Percentiles rank a stretch among this genome's conserved stretches.
Conservation (phyloP, 805 yeast genomes). For the Wickerhamomyces bisporus region DNA sequence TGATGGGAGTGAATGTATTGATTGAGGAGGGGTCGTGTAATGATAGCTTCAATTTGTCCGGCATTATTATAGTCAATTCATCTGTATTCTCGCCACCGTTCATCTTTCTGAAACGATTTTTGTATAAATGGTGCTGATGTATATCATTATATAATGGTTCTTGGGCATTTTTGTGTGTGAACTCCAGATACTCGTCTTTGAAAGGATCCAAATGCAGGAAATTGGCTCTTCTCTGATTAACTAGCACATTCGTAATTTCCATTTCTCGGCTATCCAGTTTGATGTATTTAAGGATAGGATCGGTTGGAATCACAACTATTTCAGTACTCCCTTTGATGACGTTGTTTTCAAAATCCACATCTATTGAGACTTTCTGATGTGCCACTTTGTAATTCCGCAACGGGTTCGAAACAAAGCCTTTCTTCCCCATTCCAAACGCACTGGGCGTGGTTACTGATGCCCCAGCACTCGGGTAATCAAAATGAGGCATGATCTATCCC, state of each 20-base stretch:
- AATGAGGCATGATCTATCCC: background rate
- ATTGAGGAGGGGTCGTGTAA: conserved; percentile 45
- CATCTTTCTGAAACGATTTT: conserved; percentile 47
- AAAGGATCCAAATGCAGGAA: conserved; percentile 54
- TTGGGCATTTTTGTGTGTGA: conserved; percentile 19
- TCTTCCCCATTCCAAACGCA: background rate
- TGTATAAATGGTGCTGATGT: conserved; percentile 55
- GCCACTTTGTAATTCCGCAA: conserved; percentile 55
- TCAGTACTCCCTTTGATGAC: conserved; percentile 72
- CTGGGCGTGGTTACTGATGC: background rate
- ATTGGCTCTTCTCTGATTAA: conserved; percentile 56
- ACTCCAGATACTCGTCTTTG: conserved; percentile 32
- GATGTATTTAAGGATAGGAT: conserved; percentile 49
- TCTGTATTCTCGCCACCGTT: conserved; percentile 54
- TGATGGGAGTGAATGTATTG: conserved; percentile 31
- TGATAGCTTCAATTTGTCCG: conserved; percentile 58
- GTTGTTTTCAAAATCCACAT: conserved; percentile 66
- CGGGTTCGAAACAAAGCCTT: background rate
- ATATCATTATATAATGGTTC: conserved; percentile 16
- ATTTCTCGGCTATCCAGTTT: conserved; percentile 79
- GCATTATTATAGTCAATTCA: conserved; percentile 59
- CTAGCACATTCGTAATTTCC: conserved; percentile 53
- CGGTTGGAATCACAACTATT: conserved; percentile 70
- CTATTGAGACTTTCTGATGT: conserved; percentile 77
- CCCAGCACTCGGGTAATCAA: conserved; percentile 1